Evolutionary conservation across 495 filamentous ascomycete genomes (phyloP).

Genomic region (Talaromyces proteolyticus): DNA sequence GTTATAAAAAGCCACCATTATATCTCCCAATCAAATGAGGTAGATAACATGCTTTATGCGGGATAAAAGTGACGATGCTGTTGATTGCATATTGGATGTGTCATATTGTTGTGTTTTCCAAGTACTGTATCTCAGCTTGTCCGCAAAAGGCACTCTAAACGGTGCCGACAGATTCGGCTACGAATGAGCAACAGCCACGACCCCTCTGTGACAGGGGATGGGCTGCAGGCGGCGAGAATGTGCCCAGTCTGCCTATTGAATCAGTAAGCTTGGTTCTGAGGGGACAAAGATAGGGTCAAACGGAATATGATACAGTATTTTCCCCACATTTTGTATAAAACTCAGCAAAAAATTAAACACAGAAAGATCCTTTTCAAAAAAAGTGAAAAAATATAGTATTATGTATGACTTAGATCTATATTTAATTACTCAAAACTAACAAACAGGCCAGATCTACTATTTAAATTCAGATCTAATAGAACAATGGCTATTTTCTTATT

Average conservation of each 20-base stretch:
- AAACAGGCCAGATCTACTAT: not conserved
- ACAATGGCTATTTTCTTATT: not conserved
- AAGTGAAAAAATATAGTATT: not conserved
- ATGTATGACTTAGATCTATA: not conserved
- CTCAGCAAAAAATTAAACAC: not conserved
- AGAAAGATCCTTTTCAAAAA: not conserved
- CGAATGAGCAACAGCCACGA: not conserved
- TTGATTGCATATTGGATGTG: not conserved
- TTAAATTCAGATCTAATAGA: not conserved
- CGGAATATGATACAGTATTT: no score
- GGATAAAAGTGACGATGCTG: no score
- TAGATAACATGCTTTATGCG: no score
- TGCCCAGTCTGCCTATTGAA: not conserved
- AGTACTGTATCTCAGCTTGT: not conserved
- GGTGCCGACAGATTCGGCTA: not conserved
- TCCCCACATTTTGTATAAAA: no score
- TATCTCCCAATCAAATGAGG: not conserved
- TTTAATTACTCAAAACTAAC: not conserved
- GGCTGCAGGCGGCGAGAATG: not conserved
- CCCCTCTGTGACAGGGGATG: not conserved
- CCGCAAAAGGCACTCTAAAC: not conserved
- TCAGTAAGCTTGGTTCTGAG: no score
- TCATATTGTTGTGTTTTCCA: not conserved
- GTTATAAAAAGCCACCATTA: not conserved
- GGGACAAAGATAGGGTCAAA: no score